These are phyloP conservation scores for Cucumis sativus DNA, from an alignment of 306 rosid genomes.

Conservation along the genomic window Cucumber_9930_V3 NC_026658.2:6526001-6526500, in stretches of 20 bases:
- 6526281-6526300: conserved; percentile 86
- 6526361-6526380: conserved; percentile 73
- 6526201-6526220: conserved; percentile 64
- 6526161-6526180: conserved; percentile 91
- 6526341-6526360: conserved; percentile 67
- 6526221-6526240: conserved; percentile 57
- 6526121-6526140: conserved; percentile 77
- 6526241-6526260: conserved; percentile 14
- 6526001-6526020: conserved; percentile 80
- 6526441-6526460: conserved; percentile 81
- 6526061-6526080: neutral
- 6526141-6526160: conserved; percentile 75
- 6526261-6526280: conserved; percentile 30
- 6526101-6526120: conserved; percentile 91
- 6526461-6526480: conserved; percentile 55
- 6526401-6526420: conserved; percentile 99
- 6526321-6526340: conserved; percentile 47
- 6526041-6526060: too few species aligned
- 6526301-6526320: conserved; percentile 37
- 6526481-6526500: conserved; percentile 76
- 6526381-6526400: conserved; percentile 57
- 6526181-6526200: conserved; percentile 66
- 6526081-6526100: too few species aligned
- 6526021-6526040: conserved; percentile 15
- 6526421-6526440: conserved; percentile 69